Evolutionary conservation across 768 basidiomycete species (phyloP).

Genomic region (Amanita thiersii): DNA sequence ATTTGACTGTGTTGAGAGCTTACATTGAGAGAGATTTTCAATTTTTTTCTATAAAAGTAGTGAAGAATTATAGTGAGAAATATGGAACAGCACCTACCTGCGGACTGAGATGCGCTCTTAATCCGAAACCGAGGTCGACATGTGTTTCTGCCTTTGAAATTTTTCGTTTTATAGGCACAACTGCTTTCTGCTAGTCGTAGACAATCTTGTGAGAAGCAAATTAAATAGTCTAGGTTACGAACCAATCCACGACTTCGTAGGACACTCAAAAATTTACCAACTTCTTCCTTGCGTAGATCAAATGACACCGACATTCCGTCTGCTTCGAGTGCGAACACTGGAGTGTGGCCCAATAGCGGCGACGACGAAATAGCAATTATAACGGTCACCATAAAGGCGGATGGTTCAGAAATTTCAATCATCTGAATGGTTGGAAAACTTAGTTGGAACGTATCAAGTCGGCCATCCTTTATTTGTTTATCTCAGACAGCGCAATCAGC

Average conservation of each 20-base stretch:
- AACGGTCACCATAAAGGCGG: constrained; percentile 19
- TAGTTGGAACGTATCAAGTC: constrained; percentile 43
- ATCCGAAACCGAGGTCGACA: constrained; percentile 15
- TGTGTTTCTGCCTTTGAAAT: constrained; percentile 17
- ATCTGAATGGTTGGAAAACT: constrained; percentile 26
- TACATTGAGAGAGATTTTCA: constrained; percentile 17
- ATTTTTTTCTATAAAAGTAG: constrained; percentile 15
- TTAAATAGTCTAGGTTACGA: constrained; percentile 11
- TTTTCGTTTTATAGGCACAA: constrained; percentile 11
- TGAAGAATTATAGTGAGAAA: too few species aligned
- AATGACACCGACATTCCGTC: constrained; percentile 26
- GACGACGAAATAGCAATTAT: constrained; percentile 23
- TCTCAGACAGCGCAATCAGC: constrained; percentile 5
- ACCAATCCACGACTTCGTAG: constrained; percentile 42
- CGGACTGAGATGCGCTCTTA: constrained; percentile 3
- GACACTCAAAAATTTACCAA: constrained; percentile 30
- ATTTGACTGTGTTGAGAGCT: neutral
- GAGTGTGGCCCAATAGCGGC: constrained; percentile 28
- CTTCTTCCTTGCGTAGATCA: constrained; percentile 22
- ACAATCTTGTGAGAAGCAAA: neutral
- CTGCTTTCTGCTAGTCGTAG: constrained; percentile 8
- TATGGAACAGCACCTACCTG: too few species aligned
- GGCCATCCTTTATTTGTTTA: constrained; percentile 28
- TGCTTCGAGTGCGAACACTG: constrained; percentile 14
- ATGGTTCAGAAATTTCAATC: constrained; percentile 17